phyloP scores from a whole-genome alignment of 2,329 filamentous ascomycete species.

The Penicillium digitatum region DNA sequence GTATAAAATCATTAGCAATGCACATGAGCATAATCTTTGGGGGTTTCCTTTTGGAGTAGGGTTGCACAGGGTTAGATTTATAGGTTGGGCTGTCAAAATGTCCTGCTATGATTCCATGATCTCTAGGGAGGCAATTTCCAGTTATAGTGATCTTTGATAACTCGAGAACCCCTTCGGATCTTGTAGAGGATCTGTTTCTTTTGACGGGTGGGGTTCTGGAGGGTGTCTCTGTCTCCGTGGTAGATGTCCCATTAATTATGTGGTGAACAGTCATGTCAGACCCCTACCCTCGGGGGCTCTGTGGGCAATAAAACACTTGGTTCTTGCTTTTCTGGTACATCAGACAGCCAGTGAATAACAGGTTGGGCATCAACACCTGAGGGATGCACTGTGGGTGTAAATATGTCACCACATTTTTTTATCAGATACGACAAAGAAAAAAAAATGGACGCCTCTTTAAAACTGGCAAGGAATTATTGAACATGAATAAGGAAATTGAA shows the following conservation, averaged over 20 bases:
- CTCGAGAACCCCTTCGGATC: too few species aligned
- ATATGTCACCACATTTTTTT: too few species aligned
- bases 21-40: not conserved
- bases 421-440: too few species aligned
- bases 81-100: not conserved
- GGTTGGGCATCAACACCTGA: too few species aligned
- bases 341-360: too few species aligned
- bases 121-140: not conserved
- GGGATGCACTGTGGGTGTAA: too few species aligned
- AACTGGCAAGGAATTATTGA: too few species aligned
- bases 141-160: not conserved
- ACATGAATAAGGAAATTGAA: too few species aligned
- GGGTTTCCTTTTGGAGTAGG: not conserved
- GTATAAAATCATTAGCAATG: slow-evolving; percentile 2
- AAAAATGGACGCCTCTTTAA: too few species aligned
- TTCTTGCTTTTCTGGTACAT: too few species aligned
- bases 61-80: not conserved
- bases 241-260: not conserved
- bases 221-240: not conserved
- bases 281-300: not conserved
- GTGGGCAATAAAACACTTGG: not conserved
- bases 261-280: not conserved
- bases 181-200: not conserved
- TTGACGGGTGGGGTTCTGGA: not conserved
- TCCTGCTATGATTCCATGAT: not conserved